These are phyloP conservation scores for Taxawa tesnikishii DNA, from an alignment of 2,329 filamentous ascomycete species.

Conservation along the genomic window DNA sequence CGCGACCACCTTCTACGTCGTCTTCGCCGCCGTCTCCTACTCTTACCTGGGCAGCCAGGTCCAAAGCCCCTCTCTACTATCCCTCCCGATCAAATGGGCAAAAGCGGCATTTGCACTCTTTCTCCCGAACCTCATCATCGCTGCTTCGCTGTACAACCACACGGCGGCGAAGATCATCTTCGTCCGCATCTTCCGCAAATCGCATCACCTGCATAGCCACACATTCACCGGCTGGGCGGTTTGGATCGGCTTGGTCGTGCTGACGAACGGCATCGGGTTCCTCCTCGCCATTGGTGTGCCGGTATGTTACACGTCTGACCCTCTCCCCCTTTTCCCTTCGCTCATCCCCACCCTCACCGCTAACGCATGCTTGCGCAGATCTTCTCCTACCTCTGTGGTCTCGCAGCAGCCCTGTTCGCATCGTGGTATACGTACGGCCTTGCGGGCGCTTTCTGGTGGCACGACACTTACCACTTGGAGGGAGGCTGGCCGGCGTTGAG, in stretches of 20 bases:
- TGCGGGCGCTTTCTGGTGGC: background rate
- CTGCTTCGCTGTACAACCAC: background rate
- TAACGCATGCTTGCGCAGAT: background rate
- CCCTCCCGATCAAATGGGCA: background rate
- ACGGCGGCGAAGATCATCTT: conserved; percentile 1
- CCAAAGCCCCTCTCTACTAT: conserved; percentile 45
- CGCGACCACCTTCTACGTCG: conserved; percentile 48
- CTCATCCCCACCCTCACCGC: background rate
- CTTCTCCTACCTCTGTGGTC: background rate
- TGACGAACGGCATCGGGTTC: background rate
- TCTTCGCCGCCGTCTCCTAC: conserved; percentile 56
- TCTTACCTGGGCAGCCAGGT: conserved; percentile 48
- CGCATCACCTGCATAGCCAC: background rate
- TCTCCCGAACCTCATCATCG: conserved; percentile 1
- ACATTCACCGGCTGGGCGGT: background rate
- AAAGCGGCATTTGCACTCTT: conserved; percentile 1
- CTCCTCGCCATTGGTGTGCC: conserved; percentile 1
- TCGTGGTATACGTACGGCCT: background rate
- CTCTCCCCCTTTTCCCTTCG: background rate
- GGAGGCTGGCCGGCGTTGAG: background rate
- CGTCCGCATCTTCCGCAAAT: background rate
- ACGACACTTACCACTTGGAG: background rate
- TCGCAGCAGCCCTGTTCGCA: conserved; percentile 1
- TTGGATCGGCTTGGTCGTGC: background rate
- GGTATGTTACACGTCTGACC: no score